Conservation (phyloP, 2,329 filamentous ascomycete genomes). For the Ophiostoma novo-ulmi region DNA sequence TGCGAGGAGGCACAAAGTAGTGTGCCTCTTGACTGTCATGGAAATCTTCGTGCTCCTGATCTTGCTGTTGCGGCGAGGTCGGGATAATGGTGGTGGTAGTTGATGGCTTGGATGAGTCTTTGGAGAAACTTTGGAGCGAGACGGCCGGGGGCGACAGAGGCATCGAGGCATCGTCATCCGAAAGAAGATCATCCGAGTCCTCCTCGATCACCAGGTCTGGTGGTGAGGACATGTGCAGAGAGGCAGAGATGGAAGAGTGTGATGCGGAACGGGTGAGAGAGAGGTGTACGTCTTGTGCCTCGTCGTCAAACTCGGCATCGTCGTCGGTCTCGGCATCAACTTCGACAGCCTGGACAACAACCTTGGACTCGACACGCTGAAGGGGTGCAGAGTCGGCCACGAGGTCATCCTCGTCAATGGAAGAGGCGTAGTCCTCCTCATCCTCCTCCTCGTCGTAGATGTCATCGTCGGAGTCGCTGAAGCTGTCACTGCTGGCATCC, state of each 20-base stretch:
- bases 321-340: constrained; percentile 15
- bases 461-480: constrained; percentile 46
- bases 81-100: constrained; percentile 18
- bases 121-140: constrained; percentile 54
- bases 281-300: constrained; percentile 53
- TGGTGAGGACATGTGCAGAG: constrained; percentile 42
- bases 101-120: constrained; percentile 41
- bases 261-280: constrained; percentile 65
- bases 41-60: constrained; percentile 31
- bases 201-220: constrained; percentile 58
- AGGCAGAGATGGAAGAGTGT: constrained; percentile 42
- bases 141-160: constrained; percentile 62
- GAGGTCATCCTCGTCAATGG: constrained; percentile 39
- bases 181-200: constrained; percentile 60
- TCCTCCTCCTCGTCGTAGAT: constrained; percentile 45
- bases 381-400: constrained; percentile 48
- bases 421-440: constrained; percentile 12
- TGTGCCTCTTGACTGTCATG: neutral
- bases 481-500: constrained; percentile 42
- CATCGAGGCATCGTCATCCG: constrained; percentile 63
- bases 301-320: constrained; percentile 35
- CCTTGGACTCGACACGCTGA: constrained; percentile 38
- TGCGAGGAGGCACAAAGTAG: constrained; percentile 51
- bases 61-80: constrained; percentile 34
- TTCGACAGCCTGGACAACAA: constrained; percentile 31